A percentile compares a stretch with the other conserved stretches of the same genome.
Evolutionary conservation across 305 asterid species (phyloP).

Genomic region (Plantago coronopus): DNA sequence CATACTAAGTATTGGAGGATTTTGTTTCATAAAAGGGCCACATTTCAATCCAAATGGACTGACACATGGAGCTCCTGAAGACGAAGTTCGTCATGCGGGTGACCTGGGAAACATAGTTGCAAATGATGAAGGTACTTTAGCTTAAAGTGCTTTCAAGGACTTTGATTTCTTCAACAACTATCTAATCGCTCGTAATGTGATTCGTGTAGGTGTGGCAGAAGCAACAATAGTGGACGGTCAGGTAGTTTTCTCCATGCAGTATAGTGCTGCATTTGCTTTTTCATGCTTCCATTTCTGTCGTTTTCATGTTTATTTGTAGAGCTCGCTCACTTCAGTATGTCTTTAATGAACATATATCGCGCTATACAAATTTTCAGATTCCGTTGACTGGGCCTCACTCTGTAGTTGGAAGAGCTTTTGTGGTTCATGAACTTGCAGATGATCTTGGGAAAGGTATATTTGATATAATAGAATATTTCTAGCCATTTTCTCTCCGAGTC

Average conservation of each 20-base stretch:
- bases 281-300: conserved; percentile 6
- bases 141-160: not conserved
- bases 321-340: conserved; percentile 11
- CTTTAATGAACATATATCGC: not conserved
- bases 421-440: conserved; percentile 92
- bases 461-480: conserved; percentile 9
- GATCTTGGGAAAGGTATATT: conserved; percentile 93
- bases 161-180: too few species aligned
- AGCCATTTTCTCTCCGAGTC: not conserved
- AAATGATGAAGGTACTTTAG: conserved; percentile 65
- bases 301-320: conserved; percentile 4
- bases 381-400: conserved; percentile 79
- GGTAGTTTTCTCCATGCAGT: conserved; percentile 51
- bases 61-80: conserved; percentile 96
- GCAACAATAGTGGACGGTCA: conserved; percentile 74
- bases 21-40: conserved; percentile 52
- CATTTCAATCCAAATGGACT: conserved; percentile 79
- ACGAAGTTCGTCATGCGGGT: conserved; percentile 97
- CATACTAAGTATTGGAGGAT: conserved; percentile 10
- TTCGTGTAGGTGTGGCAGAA: conserved; percentile 77
- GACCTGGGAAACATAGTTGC: conserved; percentile 99
- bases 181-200: conserved; percentile 17
- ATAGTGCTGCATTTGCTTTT: conserved; percentile 4
- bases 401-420: conserved; percentile 91
- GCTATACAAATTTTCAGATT: conserved; percentile 44